Evolutionary conservation across 2,329 filamentous ascomycete genomes (phyloP).

Genomic region (Colletotrichum sp.): DNA sequence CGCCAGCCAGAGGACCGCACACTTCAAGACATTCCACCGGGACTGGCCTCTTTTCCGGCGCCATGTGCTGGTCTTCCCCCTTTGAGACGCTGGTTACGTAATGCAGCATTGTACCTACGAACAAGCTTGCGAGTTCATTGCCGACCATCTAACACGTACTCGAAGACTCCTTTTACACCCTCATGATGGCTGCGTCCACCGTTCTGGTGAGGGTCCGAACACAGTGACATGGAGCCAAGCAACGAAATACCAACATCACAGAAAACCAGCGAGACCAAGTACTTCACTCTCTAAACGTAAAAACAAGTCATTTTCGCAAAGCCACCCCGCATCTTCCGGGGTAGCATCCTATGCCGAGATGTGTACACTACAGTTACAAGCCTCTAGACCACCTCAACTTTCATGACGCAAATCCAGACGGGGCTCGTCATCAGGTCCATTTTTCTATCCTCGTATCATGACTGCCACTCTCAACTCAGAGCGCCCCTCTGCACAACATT

Average conservation of each 20-base stretch:
- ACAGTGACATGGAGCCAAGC: not conserved
- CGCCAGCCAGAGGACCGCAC: not conserved
- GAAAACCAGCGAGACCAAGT: too few species aligned
- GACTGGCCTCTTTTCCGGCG: too few species aligned
- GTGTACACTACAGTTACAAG: constrained; percentile 20
- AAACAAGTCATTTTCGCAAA: constrained; percentile 13
- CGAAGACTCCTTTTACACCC: too few species aligned
- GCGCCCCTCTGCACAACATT: not conserved
- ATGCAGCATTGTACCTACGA: too few species aligned
- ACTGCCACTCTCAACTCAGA: not conserved
- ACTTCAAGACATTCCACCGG: too few species aligned
- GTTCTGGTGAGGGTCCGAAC: too few species aligned
- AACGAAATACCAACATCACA: not conserved
- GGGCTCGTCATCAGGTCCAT: not conserved
- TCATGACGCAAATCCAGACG: not conserved
- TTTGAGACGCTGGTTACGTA: too few species aligned
- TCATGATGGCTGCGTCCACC: too few species aligned
- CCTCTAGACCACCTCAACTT: not conserved
- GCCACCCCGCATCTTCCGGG: not conserved
- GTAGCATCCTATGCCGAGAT: constrained; percentile 10
- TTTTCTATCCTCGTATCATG: not conserved
- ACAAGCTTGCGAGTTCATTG: too few species aligned
- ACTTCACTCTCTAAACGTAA: not conserved
- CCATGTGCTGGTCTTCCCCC: too few species aligned
- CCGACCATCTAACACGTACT: too few species aligned